Evolutionary conservation across 306 rosid species (phyloP).

Genomic region (Quercus dentata): DNA sequence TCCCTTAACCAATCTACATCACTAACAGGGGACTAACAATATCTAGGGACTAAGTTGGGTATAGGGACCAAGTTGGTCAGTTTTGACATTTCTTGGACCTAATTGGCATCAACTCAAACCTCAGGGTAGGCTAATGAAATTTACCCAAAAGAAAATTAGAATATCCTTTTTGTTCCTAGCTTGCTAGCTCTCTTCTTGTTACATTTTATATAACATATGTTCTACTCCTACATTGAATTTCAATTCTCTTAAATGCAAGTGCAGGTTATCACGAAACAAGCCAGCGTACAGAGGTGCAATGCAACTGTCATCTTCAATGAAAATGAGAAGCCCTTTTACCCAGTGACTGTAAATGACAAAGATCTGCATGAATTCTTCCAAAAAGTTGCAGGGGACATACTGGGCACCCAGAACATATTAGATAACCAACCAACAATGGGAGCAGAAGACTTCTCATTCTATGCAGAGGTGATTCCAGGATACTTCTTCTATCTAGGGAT

Average conservation of each 20-base stretch:
- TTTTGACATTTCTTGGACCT: too few species aligned
- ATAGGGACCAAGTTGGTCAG: too few species aligned
- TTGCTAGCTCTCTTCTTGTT: not conserved
- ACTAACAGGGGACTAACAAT: too few species aligned
- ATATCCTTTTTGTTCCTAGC: too few species aligned
- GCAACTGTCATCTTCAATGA: conserved; percentile 36
- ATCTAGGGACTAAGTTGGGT: too few species aligned
- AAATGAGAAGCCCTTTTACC: conserved; percentile 22
- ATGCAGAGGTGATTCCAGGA: conserved; percentile 40
- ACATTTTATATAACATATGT: not conserved
- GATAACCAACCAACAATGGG: conserved; percentile 20
- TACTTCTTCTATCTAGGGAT: conserved; percentile 36
- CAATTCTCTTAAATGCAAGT: not conserved
- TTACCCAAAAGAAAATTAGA: too few species aligned
- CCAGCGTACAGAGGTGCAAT: conserved; percentile 49
- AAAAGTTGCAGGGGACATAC: conserved; percentile 27
- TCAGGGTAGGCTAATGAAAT: too few species aligned
- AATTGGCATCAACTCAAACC: too few species aligned
- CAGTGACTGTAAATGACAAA: conserved; percentile 30
- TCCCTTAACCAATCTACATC: too few species aligned
- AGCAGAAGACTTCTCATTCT: conserved; percentile 45
- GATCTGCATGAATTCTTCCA: conserved; percentile 30
- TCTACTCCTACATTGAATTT: not conserved
- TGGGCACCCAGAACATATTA: conserved; percentile 21
- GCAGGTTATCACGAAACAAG: conserved; percentile 48